A percentile compares a stretch with the other conserved stretches of the same genome.
These are phyloP conservation scores for Trametes cinnabarina DNA, from an alignment of 768 basidiomycete genomes.

Conservation along the genomic window DNA sequence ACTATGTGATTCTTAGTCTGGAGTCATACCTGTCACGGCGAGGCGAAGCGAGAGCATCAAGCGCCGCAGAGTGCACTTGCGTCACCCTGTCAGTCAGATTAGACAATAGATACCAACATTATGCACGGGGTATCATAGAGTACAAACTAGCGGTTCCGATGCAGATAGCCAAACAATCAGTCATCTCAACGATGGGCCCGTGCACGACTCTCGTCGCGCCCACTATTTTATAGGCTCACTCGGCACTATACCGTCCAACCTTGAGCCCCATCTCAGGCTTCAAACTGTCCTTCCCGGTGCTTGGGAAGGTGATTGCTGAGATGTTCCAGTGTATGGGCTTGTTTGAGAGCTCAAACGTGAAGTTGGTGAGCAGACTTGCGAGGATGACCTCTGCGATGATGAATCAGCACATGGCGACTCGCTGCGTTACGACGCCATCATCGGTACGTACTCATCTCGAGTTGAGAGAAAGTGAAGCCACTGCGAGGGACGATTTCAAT, in stretches of 20 bases:
- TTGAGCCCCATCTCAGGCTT: constrained; percentile 20
- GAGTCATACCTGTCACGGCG: too few relatives aligned
- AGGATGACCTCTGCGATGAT: constrained; percentile 14
- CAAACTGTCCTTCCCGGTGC: constrained; percentile 14
- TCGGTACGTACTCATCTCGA: constrained; percentile 17
- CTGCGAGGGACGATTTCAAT: neutral
- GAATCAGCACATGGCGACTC: neutral
- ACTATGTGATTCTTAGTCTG: too few relatives aligned
- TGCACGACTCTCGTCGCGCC: too few relatives aligned
- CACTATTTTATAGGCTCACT: neutral
- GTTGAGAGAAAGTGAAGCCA: constrained; percentile 16
- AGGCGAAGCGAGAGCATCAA: too few relatives aligned
- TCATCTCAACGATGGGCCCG: too few relatives aligned
- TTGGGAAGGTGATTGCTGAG: constrained; percentile 16
- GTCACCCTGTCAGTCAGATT: too few relatives aligned
- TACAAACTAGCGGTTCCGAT: too few relatives aligned
- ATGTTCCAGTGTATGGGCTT: constrained; percentile 21
- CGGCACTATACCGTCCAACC: constrained; percentile 6
- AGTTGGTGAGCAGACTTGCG: constrained; percentile 14
- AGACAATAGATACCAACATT: too few relatives aligned
- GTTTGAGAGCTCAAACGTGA: constrained; percentile 17
- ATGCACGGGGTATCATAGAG: too few relatives aligned
- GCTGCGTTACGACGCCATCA: neutral
- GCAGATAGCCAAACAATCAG: too few relatives aligned
- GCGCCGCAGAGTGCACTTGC: too few relatives aligned